Evolutionary conservation across 306 rosid species (phyloP), one percentile per base, ranked within the genome.

Genomic region (Vigna radiata): DNA sequence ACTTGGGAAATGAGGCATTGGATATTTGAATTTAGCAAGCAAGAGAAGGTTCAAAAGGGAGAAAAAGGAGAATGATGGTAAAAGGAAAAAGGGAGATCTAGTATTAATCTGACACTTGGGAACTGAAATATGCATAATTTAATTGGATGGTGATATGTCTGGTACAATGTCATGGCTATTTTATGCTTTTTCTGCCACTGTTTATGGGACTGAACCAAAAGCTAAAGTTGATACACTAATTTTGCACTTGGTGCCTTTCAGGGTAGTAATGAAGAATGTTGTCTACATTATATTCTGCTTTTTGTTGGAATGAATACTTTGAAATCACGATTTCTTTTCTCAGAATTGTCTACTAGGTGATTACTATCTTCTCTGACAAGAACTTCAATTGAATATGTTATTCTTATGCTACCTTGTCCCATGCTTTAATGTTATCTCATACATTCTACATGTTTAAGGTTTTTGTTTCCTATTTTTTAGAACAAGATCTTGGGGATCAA

Each of bases 1-100:
- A 96, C 99, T 96, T 96, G 93, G 90, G 98, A 88, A 86, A 89
- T 86, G 92, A 92, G 97, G 89, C 81, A 92, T 77, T 82, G 81
- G 85, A 81, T 86, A 66, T 95, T 46, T 85, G 84, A 89, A 88
- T 67, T 86, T 77, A 75, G 58, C 97, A 95, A 95, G 99, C 99
- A 92, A 95, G 92, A 82, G 90, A 88, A 81, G 94, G 93, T 85
- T 76, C 87, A 81, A 74, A 76, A 74, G 68, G 47, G 14, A n/a
- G 8, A 19, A 76, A 85, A 88, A 76, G 82, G 79, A 68, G 72
- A 56, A 47, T 70, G 78, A 78, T 47, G 85, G 86, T 79, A 81
- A 83, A 86, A 85, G 94, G 88, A 63, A 79, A 89, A 84, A 83
- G 88, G 79, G 75, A 77, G 50, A 80, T 85, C 78, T 78, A 83